phyloP scores from a whole-genome alignment of 2,329 filamentous ascomycete species.

The Fusarium oligoseptatum region DNA sequence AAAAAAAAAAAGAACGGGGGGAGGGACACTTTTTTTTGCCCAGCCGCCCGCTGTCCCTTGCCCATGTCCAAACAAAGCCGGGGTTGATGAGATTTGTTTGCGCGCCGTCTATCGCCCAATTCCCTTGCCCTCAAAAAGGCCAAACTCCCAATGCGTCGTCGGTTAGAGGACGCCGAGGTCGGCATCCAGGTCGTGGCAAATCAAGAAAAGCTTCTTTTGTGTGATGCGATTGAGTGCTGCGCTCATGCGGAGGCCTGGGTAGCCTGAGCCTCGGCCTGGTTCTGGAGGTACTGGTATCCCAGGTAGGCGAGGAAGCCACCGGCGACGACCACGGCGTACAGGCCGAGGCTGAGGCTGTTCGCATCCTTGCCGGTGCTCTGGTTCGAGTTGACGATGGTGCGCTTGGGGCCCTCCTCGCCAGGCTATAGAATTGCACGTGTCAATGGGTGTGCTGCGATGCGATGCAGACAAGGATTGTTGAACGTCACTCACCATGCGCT shows the following conservation, averaged over 20 bases:
- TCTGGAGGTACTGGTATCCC: conserved; percentile 87
- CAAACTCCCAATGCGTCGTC: conserved; percentile 45
- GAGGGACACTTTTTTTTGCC: conserved; percentile 32
- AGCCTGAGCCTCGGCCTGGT: conserved; percentile 55
- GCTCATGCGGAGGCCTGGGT: conserved; percentile 46
- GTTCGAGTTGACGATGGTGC: conserved; percentile 62
- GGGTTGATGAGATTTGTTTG: conserved; percentile 16
- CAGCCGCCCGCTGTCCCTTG: conserved; percentile 33
- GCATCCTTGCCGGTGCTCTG: conserved; percentile 61
- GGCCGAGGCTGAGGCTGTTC: conserved; percentile 77
- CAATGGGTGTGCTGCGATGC: conserved; percentile 28
- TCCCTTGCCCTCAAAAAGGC: conserved; percentile 21
- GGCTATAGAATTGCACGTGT: conserved; percentile 62
- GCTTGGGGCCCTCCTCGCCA: conserved; percentile 80
- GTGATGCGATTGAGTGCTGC: conserved; percentile 20
- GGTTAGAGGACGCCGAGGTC: conserved; percentile 21
- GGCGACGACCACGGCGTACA: conserved; percentile 85
- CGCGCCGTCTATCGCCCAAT: conserved; percentile 43
- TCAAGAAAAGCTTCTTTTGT: conserved; percentile 28
- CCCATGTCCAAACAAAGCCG: conserved; percentile 40
- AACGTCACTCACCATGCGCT: conserved; percentile 76
- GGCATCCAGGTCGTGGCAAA: conserved; percentile 33
- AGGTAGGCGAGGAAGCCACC: conserved; percentile 83
- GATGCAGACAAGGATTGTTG: conserved; percentile 1
- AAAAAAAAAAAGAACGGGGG: conserved; percentile 41